These are phyloP conservation scores for Penicillium griseofulvum DNA, from an alignment of 2,329 filamentous ascomycete genomes.

Conservation along the genomic window DNA sequence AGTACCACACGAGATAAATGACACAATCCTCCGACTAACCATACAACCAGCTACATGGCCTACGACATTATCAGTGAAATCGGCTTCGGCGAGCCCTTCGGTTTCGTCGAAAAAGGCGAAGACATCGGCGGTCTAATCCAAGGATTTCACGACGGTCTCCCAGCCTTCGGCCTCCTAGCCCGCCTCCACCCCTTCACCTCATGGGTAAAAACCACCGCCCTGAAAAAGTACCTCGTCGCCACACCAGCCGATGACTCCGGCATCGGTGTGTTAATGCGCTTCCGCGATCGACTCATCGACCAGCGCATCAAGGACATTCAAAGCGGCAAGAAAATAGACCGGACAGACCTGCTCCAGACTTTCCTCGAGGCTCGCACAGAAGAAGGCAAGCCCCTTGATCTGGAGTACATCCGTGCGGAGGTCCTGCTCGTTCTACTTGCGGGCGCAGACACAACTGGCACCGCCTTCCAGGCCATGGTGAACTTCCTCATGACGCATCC, in stretches of 20 bases:
- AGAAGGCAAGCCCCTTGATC: conserved; percentile 47
- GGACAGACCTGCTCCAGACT: conserved; percentile 56
- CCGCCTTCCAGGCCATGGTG: conserved; percentile 51
- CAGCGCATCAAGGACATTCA: conserved; percentile 51
- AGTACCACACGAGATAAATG: conserved; percentile 8
- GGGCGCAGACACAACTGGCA: conserved; percentile 54
- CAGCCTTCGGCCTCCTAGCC: conserved; percentile 52
- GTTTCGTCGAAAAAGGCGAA: conserved; percentile 53
- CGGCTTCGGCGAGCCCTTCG: conserved; percentile 56
- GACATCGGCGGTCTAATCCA: conserved; percentile 56
- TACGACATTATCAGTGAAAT: conserved; percentile 59
- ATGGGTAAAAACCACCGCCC: conserved; percentile 54
- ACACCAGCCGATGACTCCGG: conserved; percentile 54
- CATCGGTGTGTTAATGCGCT: conserved; percentile 57
- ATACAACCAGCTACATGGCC: conserved; percentile 46
- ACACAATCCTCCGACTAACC: not conserved
- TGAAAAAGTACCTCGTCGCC: conserved; percentile 54
- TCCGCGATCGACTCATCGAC: conserved; percentile 54
- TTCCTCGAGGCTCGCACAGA: conserved; percentile 46
- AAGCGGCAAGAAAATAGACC: conserved; percentile 43
- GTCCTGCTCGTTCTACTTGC: conserved; percentile 53
- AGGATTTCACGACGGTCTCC: conserved; percentile 54
- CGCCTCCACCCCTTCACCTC: conserved; percentile 55
- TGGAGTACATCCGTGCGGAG: conserved; percentile 55
- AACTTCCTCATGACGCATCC: conserved; percentile 42